A percentile compares a stretch with the other conserved stretches of the same genome.
phyloP scores from a whole-genome alignment of 768 basidiomycete species.

The Pulveroboletus frians region DNA sequence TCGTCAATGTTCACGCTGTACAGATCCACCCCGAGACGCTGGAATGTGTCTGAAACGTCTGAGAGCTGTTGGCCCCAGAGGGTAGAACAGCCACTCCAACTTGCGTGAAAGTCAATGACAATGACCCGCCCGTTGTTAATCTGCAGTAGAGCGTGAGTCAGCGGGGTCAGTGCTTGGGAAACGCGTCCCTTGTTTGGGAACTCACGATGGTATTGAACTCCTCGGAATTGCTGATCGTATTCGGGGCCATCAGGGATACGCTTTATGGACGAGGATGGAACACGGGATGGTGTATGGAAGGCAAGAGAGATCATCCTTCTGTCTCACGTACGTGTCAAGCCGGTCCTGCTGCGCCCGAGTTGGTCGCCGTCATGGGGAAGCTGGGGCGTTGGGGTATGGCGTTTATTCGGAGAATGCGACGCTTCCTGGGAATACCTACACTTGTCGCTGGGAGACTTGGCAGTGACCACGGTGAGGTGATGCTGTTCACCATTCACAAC shows the following conservation, averaged over 20 bases:
- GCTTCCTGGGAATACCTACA: not conserved
- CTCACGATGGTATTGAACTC: slow-evolving; percentile 21
- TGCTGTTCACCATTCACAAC: not conserved
- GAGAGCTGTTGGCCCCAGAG: slow-evolving; percentile 10
- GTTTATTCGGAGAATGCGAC: not conserved
- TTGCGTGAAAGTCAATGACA: slow-evolving; percentile 21
- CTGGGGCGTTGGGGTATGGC: not conserved
- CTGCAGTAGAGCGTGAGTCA: slow-evolving; percentile 1
- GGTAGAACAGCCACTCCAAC: slow-evolving; percentile 9
- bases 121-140: slow-evolving; percentile 25
- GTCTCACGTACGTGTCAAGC: not conserved
- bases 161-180: not conserved
- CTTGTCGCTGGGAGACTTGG: no score
- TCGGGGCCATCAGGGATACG: slow-evolving; percentile 12
- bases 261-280: not conserved
- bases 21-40: slow-evolving; percentile 42
- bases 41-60: slow-evolving; percentile 19
- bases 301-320: not conserved
- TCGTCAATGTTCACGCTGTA: slow-evolving; percentile 75
- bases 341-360: not conserved
- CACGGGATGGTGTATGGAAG: not conserved
- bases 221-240: slow-evolving; percentile 13
- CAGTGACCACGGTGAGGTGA: not conserved
- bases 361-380: not conserved
- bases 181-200: not conserved